These are phyloP conservation scores for Tuber melanosporum DNA, from an alignment of 495 filamentous ascomycete species.

Conservation along the genomic window DNA sequence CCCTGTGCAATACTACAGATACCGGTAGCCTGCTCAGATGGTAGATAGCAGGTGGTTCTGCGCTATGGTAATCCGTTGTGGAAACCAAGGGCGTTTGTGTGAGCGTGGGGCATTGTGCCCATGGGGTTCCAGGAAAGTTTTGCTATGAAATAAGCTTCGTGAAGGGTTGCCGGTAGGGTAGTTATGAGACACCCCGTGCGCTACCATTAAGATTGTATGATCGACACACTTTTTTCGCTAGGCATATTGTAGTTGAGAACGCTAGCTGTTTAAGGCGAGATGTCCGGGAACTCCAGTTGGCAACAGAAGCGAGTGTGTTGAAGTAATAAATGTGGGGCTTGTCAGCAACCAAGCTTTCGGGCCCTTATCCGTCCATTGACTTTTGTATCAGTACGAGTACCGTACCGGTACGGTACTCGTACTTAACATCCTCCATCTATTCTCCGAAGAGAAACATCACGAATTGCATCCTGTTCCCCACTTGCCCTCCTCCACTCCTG, in stretches of 20 bases:
- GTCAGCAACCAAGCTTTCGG: slow-evolving; percentile 23
- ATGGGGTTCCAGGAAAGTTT: neutral
- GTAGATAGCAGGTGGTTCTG: neutral
- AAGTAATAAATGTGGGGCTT: slow-evolving; percentile 1
- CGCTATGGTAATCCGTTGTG: neutral
- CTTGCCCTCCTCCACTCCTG: neutral
- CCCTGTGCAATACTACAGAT: too few relatives aligned
- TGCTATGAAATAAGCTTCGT: neutral
- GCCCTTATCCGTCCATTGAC: slow-evolving; percentile 11
- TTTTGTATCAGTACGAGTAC: neutral
- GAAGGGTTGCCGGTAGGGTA: neutral
- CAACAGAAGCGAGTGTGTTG: slow-evolving; percentile 12
- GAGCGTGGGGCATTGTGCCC: neutral
- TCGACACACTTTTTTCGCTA: slow-evolving; percentile 11
- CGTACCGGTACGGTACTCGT: too few relatives aligned
- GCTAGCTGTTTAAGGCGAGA: slow-evolving; percentile 23
- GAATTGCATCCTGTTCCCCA: neutral
- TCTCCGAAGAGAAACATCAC: neutral
- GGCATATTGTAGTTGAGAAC: neutral
- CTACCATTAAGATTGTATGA: neutral
- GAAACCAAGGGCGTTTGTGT: neutral
- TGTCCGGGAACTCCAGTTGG: slow-evolving; percentile 19
- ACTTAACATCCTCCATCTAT: neutral
- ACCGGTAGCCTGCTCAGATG: neutral
- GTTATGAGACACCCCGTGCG: neutral